A percentile compares a stretch with the other conserved stretches of the same genome.
Conservation (phyloP, 164 flowering plant genomes). For the Umbellularia californica region DNA sequence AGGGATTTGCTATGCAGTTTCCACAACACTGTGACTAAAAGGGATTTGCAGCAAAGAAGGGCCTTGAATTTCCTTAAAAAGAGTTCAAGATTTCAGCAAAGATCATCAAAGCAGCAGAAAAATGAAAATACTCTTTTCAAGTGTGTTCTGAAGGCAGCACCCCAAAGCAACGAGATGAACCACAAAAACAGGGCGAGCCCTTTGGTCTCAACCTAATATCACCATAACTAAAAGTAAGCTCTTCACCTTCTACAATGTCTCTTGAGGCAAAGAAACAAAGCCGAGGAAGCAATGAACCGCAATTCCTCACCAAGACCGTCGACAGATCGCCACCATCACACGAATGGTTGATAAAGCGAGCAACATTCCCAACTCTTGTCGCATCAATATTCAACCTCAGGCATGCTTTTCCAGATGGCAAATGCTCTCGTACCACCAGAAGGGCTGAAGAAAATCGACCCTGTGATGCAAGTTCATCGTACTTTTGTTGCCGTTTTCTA, state of each 20-base stretch:
- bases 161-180: constrained; percentile 63
- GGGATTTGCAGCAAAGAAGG: no score
- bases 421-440: constrained; percentile 86
- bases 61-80: no score
- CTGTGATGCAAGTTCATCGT: constrained; percentile 45
- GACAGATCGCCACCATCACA: constrained; percentile 90
- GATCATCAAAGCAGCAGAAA: neutral
- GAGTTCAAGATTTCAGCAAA: neutral
- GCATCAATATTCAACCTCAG: constrained; percentile 86
- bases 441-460: constrained; percentile 61
- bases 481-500: constrained; percentile 54
- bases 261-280: constrained; percentile 80
- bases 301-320: constrained; percentile 53
- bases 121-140: constrained; percentile 16
- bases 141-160: constrained; percentile 74
- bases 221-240: constrained; percentile 88
- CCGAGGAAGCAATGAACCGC: constrained; percentile 71
- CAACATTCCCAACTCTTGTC: constrained; percentile 71
- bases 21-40: no score
- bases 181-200: constrained; percentile 69
- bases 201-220: constrained; percentile 34
- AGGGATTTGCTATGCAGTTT: no score
- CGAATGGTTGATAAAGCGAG: constrained; percentile 85
- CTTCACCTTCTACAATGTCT: constrained; percentile 70
- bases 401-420: constrained; percentile 84